Base-by-base conservation (phyloP, 2,329 filamentous ascomycete genomes). In the Elsinoe ampelina region DNA sequence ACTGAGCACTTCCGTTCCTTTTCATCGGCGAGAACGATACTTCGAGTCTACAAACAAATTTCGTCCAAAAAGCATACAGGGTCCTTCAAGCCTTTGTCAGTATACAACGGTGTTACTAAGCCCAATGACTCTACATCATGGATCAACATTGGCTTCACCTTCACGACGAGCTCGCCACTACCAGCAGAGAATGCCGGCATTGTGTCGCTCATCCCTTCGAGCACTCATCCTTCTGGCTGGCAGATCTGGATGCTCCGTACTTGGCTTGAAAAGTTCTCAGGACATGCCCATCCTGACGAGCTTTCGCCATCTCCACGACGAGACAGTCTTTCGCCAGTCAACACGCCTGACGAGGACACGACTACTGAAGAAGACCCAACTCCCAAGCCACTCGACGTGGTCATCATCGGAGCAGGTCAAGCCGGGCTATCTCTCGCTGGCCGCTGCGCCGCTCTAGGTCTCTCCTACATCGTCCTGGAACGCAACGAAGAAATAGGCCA, bases 1-100 rank as follows among this genome's bases (percentile, higher is more conserved):
- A 76, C 77, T 0, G 82, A 80, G 75, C 74, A 80, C 34, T 72
- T 81, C 20, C 77, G 73, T 35, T 84, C 81, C 0, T 62, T 79
- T n/a, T 75, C 77, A 60, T 74, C 75, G 11, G 64, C 67, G 47
- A 61, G 73, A 51, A 71, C 70, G 30, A 75, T 80, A 43, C 39
- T 64, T 54, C 51, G 64, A 68, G 67, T 61, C 61, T 75, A 62
- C 59, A 68, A 71, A 22, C 61, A 69, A 26, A 57, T 71, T 11
- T 62, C 60, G 3, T 64, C 62, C 11, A 54, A 66, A 5, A 64
- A 68, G 32, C 61, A 73, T n/a, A 63, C 70, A 54, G 68, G 60
- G 10, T 61, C 59, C 22, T 66, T 63, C 47, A 17, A 36, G 19
- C 43, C 48, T 2, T 26, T 55, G 20, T 30, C 55, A 57, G 3